phyloP scores from a whole-genome alignment of 2,329 filamentous ascomycete genomes.

The Trichoderma hamatum region DNA sequence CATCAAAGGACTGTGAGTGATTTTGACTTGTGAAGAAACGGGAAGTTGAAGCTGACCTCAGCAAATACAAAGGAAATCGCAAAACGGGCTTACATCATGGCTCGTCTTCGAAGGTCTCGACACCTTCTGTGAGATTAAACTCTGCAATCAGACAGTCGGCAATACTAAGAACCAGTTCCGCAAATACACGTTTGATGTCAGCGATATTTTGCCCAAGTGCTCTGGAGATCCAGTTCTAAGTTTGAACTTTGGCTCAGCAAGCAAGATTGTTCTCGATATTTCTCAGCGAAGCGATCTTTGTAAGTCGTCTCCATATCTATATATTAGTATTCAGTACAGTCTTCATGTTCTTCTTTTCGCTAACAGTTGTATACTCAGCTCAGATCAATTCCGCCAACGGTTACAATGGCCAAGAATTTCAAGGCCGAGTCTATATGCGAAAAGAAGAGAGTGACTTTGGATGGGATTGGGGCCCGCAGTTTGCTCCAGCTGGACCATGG shows the following conservation, averaged over 20 bases:
- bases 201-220: conserved; percentile 42
- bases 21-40: not conserved
- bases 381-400: conserved; percentile 1
- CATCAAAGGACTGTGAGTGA: conserved; percentile 46
- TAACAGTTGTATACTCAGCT: not conserved
- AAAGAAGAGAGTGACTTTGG: conserved; percentile 67
- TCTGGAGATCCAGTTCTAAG: conserved; percentile 24
- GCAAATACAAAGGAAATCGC: conserved; percentile 33
- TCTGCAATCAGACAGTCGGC: conserved; percentile 58
- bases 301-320: not conserved
- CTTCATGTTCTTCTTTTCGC: not conserved
- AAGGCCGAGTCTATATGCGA: conserved; percentile 44
- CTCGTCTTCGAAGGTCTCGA: conserved; percentile 65
- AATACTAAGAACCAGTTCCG: conserved; percentile 65
- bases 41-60: conserved; percentile 3
- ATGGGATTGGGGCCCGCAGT: conserved; percentile 66
- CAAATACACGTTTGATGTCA: conserved; percentile 63
- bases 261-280: conserved; percentile 26
- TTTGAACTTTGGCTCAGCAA: conserved; percentile 32
- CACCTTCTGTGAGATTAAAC: conserved; percentile 59
- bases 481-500: conserved; percentile 64
- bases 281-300: conserved; percentile 5
- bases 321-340: not conserved
- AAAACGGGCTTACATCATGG: conserved; percentile 46
- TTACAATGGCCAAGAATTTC: conserved; percentile 27